phyloP scores from a whole-genome alignment of 2,329 filamentous ascomycete genomes.

The Curvularia sp. region DNA sequence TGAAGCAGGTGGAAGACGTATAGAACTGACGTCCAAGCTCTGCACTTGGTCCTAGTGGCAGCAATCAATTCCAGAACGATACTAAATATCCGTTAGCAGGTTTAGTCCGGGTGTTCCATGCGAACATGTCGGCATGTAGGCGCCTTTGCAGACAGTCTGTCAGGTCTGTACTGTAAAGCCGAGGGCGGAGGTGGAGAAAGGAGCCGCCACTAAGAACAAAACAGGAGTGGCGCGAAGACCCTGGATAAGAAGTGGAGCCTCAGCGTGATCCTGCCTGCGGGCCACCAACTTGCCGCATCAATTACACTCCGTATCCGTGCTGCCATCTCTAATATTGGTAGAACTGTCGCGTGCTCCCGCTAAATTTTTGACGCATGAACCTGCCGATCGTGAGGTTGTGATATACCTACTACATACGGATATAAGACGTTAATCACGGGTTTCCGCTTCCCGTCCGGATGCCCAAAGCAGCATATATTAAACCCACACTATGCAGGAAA shows the following conservation, averaged over 20 bases:
- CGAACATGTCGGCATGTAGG: not conserved
- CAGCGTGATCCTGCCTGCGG: constrained; percentile 11
- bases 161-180: not conserved
- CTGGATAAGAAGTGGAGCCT: constrained; percentile 8
- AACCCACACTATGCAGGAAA: not conserved
- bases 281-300: constrained; percentile 17
- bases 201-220: not conserved
- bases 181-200: constrained; percentile 6
- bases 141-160: not conserved
- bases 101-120: not conserved
- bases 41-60: not conserved
- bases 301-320: constrained; percentile 5
- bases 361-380: not conserved
- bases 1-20: not conserved
- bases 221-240: constrained; percentile 8
- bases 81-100: not conserved
- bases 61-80: not conserved
- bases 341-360: constrained; percentile 5
- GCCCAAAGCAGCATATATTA: not conserved
- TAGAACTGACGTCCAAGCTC: not conserved
- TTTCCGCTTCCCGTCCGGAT: not conserved
- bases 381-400: not conserved
- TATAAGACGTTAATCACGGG: not conserved
- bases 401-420: not conserved
- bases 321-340: not conserved